phyloP scores from a whole-genome alignment of 2,329 filamentous ascomycete species.

The Xylariaceae sp. region DNA sequence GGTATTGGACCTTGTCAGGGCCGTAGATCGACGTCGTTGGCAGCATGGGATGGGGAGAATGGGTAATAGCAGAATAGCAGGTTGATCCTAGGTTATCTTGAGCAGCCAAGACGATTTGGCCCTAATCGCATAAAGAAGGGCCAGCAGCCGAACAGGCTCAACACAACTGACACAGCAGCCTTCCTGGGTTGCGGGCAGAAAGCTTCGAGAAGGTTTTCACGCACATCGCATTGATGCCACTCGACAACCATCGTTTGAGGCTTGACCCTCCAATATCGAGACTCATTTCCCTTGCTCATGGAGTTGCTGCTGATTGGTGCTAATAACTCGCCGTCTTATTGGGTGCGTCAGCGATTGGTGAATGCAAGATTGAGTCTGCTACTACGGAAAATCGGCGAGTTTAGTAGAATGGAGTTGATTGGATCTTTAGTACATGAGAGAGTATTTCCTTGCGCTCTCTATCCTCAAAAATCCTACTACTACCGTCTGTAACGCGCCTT shows the following conservation, averaged over 20 bases:
- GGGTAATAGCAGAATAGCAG: slow-evolving; percentile 23
- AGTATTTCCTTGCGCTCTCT: too few species aligned
- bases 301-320: background rate
- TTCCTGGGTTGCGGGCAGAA: slow-evolving; percentile 24
- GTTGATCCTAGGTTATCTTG: too few species aligned
- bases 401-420: too few species aligned
- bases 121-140: slow-evolving; percentile 28
- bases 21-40: background rate
- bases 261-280: slow-evolving; percentile 8
- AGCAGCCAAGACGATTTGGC: background rate
- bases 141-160: slow-evolving; percentile 29
- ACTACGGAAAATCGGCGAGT: too few species aligned
- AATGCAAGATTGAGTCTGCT: too few species aligned
- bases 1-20: too few species aligned
- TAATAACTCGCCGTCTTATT: too few species aligned
- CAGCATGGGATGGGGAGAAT: slow-evolving; percentile 10
- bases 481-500: too few species aligned
- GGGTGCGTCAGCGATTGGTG: too few species aligned
- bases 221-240: slow-evolving; percentile 22
- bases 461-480: too few species aligned
- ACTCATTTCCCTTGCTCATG: background rate
- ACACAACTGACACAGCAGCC: slow-evolving; percentile 31
- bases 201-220: slow-evolving; percentile 32
- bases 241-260: slow-evolving; percentile 26
- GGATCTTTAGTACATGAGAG: too few species aligned